Evolutionary conservation across 495 filamentous ascomycete genomes (phyloP), one percentile per base, ranked within the genome.

Genomic region (Aspergillus mulundensis): DNA sequence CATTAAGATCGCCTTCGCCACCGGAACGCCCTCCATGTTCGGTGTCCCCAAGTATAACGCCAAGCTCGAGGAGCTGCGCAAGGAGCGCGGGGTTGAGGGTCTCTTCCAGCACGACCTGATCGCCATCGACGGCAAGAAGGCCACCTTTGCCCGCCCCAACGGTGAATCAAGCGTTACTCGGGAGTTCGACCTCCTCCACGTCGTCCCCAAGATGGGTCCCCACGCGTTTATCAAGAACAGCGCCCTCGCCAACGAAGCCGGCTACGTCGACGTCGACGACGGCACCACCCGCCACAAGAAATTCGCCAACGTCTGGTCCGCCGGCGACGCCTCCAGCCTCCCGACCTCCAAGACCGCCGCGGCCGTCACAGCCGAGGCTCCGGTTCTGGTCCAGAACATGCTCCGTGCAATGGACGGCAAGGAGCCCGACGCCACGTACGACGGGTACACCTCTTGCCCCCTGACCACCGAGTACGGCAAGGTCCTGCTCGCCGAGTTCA

Each of bases 391-490:
- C 1, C 67, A 69, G 51, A 85, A 85, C 64, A 50, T 88, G 39
- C 60, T 87, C 16, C 64, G 62, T 8, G 50, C 67, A 2, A 70
- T 84, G 68, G 75, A 81, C 24, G 84, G 84, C 53, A 81, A 82
- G 71, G 71, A 79, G 56, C 60, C 63, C 0, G 70, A 77, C 49
- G 72, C 73, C 0, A 58, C 42, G 5, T 88, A 88, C 53, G 85
- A 88, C 53, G 85, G 85, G 7, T 88, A 88, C 66, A 84, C 85
- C 0, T 86, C 83, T 1, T 88, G 85, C 68, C 85, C 85, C 21
- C 74, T 88, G n/a, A 46, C 81, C 60, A 85, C 83, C 0, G 79
- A 84, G 58, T 84, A 87, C 58, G 79, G 79, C 50, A 85, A 88
- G 70, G 83, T 88, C 14, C 73, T 88, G 44, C 76, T 88, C 39